These are phyloP conservation scores for Condylostoma magnum DNA, from an alignment of 169 alveolate species.

Conservation along the genomic window DNA sequence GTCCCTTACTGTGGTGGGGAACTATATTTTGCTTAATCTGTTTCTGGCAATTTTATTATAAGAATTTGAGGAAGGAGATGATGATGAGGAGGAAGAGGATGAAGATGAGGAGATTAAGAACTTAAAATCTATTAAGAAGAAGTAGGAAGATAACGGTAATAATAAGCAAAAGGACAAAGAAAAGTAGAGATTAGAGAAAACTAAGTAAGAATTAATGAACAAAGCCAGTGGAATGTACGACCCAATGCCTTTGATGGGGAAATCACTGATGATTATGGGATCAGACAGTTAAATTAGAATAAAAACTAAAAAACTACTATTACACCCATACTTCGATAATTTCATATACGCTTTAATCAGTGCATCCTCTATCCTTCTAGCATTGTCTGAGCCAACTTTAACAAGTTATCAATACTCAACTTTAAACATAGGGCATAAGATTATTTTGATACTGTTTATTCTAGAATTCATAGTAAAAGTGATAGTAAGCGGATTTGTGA, in stretches of 20 bases:
- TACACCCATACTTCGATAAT: slow-evolving; percentile 3
- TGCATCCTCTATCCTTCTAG: slow-evolving; percentile 1
- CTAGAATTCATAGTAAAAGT: slow-evolving; percentile 4
- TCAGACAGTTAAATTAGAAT: not conserved
- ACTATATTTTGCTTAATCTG: slow-evolving; percentile 24
- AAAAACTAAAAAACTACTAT: not conserved
- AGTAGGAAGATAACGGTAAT: not conserved
- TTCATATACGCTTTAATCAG: not conserved
- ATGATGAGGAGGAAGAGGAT: not conserved
- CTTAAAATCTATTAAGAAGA: not conserved
- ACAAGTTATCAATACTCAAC: not conserved
- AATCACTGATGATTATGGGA: no score
- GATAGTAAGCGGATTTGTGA: not conserved
- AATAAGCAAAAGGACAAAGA: no score
- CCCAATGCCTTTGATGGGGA: no score
- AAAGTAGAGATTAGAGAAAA: no score
- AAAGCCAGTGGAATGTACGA: no score
- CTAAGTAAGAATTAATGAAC: no score
- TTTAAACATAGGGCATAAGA: not conserved
- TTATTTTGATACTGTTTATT: not conserved
- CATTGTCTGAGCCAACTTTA: not conserved
- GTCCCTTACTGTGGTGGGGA: slow-evolving; percentile 8
- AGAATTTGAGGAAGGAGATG: slow-evolving; percentile 28
- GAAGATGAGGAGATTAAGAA: not conserved
- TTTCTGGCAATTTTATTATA: slow-evolving; percentile 34